Evolutionary conservation across 2,329 filamentous ascomycete genomes (phyloP).

Genomic region (Chrysosporium keratinophilum): DNA sequence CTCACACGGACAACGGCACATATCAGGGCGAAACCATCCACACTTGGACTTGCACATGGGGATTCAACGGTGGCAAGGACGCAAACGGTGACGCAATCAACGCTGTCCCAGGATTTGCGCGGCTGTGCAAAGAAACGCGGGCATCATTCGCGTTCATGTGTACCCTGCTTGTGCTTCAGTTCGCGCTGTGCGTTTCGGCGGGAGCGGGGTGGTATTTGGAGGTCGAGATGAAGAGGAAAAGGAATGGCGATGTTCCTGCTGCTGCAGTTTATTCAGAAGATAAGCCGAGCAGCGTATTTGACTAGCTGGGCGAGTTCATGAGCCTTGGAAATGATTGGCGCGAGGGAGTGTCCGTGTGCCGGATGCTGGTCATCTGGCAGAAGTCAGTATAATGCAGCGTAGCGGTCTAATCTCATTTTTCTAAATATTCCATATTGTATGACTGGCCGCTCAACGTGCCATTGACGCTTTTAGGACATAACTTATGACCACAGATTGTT

Average conservation of each 20-base stretch:
- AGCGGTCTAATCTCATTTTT: too few relatives aligned
- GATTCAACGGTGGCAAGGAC: constrained; percentile 16
- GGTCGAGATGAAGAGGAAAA: constrained; percentile 18
- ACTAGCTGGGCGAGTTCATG: not conserved
- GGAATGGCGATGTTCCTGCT: not conserved
- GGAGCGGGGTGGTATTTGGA: constrained; percentile 24
- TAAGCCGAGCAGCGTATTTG: constrained; percentile 3
- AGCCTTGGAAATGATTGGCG: not conserved
- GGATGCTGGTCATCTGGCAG: not conserved
- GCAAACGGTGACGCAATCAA: constrained; percentile 16
- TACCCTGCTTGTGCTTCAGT: constrained; percentile 27
- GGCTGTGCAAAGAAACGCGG: constrained; percentile 30
- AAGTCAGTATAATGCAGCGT: not conserved
- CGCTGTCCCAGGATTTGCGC: constrained; percentile 28
- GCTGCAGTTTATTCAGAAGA: not conserved
- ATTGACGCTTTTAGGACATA: too few relatives aligned
- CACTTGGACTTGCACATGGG: constrained; percentile 36
- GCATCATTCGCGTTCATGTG: constrained; percentile 30
- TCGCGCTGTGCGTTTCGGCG: constrained; percentile 26
- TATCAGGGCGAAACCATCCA: constrained; percentile 29
- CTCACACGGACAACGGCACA: constrained; percentile 24
- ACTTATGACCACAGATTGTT: too few relatives aligned
- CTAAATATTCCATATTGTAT: too few relatives aligned
- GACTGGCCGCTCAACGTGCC: too few relatives aligned
- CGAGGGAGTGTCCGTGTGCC: not conserved